Evolutionary conservation across 345 rosid species (phyloP), one percentile per base, ranked within the genome.

Genomic region (Lepidium aucheri): DNA sequence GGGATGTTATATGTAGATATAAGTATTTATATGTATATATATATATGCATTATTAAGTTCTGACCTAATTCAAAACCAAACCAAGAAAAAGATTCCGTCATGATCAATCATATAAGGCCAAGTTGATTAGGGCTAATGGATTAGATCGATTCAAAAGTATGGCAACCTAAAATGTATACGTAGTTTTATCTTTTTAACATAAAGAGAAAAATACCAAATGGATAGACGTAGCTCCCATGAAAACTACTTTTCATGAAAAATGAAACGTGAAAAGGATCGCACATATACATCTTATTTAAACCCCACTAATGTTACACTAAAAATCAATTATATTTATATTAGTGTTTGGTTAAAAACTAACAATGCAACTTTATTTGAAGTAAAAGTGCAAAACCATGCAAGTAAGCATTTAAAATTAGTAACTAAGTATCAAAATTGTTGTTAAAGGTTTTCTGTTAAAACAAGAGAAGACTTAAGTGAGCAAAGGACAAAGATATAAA

Each of bases 21-120:
- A n/a, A 40, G 13, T 17, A 50, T 50, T 10, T 33, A 43, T 0
- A 35, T 20, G 26, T 60, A 43, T 47, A 24, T 24, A 24, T 24
- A 24, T 24, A 24, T 24, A 26, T 20, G 22, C 22, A n/a, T n/a
- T n/a, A n/a, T n/a, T n/a, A n/a, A n/a, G n/a, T n/a, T n/a, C n/a
- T n/a, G n/a, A n/a, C n/a, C n/a, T n/a, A n/a, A n/a, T n/a, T n/a
- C n/a, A n/a, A n/a, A n/a, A n/a, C n/a, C n/a, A n/a, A n/a, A n/a
- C n/a, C n/a, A n/a, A n/a, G n/a, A n/a, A n/a, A 45, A 51, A 53
- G 61, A 65, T 65, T 58, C 67, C 72, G 62, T 73, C 72, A 65
- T 56, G 65, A n/a, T n/a, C n/a, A 65, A 42, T 65, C 60, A 65
- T 42, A 18, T 57, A 56, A 34, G 35, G 50, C 67, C 54, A 65